A percentile compares a stretch with the other conserved stretches of the same genome.
Evolutionary conservation across 2,329 filamentous ascomycete species (phyloP).

Genomic region (Leptographium flavum): DNA sequence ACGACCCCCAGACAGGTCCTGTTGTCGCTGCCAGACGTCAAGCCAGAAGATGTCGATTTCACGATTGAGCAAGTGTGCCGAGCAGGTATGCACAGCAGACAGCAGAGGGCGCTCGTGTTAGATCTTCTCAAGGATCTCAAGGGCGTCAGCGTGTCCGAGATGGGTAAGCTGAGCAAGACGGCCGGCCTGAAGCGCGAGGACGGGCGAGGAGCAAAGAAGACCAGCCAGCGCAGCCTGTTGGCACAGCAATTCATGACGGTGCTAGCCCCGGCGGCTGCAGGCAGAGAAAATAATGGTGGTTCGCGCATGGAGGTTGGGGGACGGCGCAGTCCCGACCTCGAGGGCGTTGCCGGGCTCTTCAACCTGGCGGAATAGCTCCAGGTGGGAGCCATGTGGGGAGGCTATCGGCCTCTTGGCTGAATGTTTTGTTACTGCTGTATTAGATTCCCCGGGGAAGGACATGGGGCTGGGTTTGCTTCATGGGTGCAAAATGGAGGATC

Average conservation of each 20-base stretch:
- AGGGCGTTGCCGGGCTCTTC: conserved; percentile 40
- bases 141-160: conserved; percentile 84
- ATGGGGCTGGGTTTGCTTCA: background rate
- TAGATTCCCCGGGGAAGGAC: background rate
- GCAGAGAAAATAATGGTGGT: conserved; percentile 5
- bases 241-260: conserved; percentile 51
- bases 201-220: conserved; percentile 23
- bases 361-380: conserved; percentile 11
- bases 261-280: conserved; percentile 17
- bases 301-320: conserved; percentile 11
- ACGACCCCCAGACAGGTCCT: conserved; percentile 61
- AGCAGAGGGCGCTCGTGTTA: conserved; percentile 68
- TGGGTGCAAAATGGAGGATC: background rate
- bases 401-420: background rate
- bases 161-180: conserved; percentile 63
- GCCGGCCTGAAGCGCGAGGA: conserved; percentile 20
- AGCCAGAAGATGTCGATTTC: conserved; percentile 49
- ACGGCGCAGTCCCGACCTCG: conserved; percentile 34
- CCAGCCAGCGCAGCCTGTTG: conserved; percentile 38
- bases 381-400: background rate
- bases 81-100: conserved; percentile 47
- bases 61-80: conserved; percentile 47
- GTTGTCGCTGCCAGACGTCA: conserved; percentile 66
- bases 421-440: background rate
- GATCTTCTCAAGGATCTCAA: conserved; percentile 76